Conservation (phyloP, 2,329 filamentous ascomycete species). For the Xylaria sp. region DNA sequence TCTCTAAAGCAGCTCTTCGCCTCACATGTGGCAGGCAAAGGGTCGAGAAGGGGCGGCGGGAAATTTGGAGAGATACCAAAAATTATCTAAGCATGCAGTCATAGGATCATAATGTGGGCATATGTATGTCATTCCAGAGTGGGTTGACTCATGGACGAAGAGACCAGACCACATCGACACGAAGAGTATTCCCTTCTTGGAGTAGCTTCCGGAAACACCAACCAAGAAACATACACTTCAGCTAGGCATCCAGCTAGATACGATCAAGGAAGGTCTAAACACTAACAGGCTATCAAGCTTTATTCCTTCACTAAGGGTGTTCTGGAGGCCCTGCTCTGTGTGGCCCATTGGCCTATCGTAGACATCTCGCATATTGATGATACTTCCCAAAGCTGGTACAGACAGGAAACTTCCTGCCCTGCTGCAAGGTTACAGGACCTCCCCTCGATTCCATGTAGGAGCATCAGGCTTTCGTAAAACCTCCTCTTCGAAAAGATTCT, state of each 20-base stretch:
- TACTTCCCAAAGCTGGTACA: neutral
- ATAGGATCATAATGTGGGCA: conserved; percentile 7
- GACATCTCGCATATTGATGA: conserved; percentile 5
- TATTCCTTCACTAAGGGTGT: neutral
- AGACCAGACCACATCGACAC: neutral
- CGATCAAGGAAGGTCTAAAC: neutral
- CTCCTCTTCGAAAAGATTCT: neutral
- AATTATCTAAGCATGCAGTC: conserved; percentile 4
- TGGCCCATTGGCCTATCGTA: neutral
- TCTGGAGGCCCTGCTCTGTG: neutral
- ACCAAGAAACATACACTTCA: conserved; percentile 9
- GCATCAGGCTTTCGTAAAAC: neutral
- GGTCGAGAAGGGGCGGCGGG: neutral
- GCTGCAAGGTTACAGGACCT: neutral
- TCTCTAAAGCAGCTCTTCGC: neutral
- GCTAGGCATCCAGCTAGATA: conserved; percentile 8
- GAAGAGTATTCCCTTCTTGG: neutral
- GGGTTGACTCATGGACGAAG: conserved; percentile 12
- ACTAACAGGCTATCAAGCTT: neutral
- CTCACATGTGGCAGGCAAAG: neutral
- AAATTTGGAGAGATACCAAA: neutral
- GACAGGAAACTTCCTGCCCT: conserved; percentile 8
- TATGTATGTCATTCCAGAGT: conserved; percentile 15
- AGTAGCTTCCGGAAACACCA: neutral
- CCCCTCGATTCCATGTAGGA: neutral